Conservation (phyloP, 208 protist species). For the Novymonas esmeraldas region DNA sequence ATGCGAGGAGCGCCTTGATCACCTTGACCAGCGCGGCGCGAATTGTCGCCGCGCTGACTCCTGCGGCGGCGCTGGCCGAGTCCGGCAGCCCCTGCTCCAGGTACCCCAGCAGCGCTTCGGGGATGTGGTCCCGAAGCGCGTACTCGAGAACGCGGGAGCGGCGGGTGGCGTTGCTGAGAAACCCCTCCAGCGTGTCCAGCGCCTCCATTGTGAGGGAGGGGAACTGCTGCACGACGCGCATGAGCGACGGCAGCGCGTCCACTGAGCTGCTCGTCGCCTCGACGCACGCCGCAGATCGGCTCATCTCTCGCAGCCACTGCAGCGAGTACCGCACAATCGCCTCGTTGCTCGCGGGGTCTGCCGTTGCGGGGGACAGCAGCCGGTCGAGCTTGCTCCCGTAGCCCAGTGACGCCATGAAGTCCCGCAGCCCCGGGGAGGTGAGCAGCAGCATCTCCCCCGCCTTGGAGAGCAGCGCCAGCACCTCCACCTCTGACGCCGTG, state of each 20-base stretch:
- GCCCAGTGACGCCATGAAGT: conserved; percentile 69
- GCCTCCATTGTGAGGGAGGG: conserved; percentile 34
- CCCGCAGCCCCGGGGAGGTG: conserved; percentile 46
- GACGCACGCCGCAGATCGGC: conserved; percentile 55
- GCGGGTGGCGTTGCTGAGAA: conserved; percentile 50
- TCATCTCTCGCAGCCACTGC: conserved; percentile 64
- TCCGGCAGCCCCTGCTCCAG: conserved; percentile 62
- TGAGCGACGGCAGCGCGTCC: conserved; percentile 48
- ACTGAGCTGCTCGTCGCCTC: conserved; percentile 49
- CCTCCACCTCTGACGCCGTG: conserved; percentile 1
- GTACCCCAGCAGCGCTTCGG: conserved; percentile 54
- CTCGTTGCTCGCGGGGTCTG: background rate
- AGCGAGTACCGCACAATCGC: conserved; percentile 29
- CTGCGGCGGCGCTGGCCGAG: conserved; percentile 31
- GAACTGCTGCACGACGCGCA: conserved; percentile 39
- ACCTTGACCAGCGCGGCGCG: conserved; percentile 87
- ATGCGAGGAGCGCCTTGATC: conserved; percentile 73
- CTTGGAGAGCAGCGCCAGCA: conserved; percentile 56
- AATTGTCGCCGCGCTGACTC: conserved; percentile 54
- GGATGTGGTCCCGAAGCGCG: conserved; percentile 48
- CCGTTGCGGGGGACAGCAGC: conserved; percentile 19
- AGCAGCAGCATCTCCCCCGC: conserved; percentile 49
- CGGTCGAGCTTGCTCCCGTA: conserved; percentile 69
- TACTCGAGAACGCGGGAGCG: conserved; percentile 31
- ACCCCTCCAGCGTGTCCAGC: conserved; percentile 60